Evolutionary conservation across 2,329 filamentous ascomycete genomes (phyloP), one percentile per base, ranked within the genome.

Genomic region (Fusarium poae): DNA sequence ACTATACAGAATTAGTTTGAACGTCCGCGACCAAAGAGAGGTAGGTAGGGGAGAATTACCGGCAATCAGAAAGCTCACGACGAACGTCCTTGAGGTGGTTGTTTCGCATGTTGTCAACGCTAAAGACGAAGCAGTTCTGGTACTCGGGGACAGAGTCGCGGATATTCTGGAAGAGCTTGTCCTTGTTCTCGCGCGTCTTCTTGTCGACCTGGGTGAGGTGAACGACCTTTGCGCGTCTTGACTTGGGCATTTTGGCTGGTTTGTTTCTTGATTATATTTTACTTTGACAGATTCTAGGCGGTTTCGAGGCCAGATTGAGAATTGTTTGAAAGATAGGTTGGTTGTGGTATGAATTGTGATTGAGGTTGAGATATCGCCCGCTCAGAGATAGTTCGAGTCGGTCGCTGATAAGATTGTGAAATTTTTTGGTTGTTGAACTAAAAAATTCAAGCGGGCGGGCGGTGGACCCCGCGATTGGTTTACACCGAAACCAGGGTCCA

Each of bases 91-190:
- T 97, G 76, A 98, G 84, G 81, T 97, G 94, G 74, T 91, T 97
- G 84, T 99, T 99, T 79, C 96, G 93, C 93, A 97, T 97, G 85
- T 98, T 97, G 78, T 97, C 92, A 73, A 99, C 91, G 76, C 88
- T 88, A 80, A 99, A 97, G 78, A 97, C 92, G 82, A 97, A 97
- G 83, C 95, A 92, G 85, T 95, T 89, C 81, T 94, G 88, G 85
- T 95, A 97, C 77, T 92, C 84, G 77, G 94, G 91, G 64, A 97
- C 86, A 76, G 90, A 90, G 79, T 94, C 91, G 80, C 94, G 93
- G 70, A 99, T 91, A 80, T 92, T 93, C 81, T 91, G 85, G 83
- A 95, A 97, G 68, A 98, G 91, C 77, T 91, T 90, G 77, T 94
- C 88, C 80, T 94, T 94, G 81, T 97, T 92, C 84, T 97, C 97